Base-by-base conservation (phyloP, 139 green algal genomes). In the Chlamydomonas sp. region DNA sequence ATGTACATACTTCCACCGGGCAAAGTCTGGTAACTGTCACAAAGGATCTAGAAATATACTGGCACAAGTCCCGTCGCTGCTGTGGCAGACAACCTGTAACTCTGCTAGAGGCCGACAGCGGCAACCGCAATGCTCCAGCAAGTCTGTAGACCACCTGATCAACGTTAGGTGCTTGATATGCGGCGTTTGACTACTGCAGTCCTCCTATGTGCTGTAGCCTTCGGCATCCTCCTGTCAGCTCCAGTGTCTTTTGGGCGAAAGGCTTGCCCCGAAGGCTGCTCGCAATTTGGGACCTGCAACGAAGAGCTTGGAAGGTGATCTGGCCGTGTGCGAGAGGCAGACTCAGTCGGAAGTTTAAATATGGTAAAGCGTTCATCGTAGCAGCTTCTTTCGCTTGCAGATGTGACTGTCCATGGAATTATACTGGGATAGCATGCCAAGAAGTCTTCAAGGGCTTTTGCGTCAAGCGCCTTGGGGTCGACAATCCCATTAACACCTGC, bases 361-460 rank as follows among this genome's bases (percentile, higher is more conserved):
- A 10, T 59, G 73, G 1, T 17, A 15, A 78, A 18, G 7, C 16
- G 59, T 82, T 6, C 3, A 59, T 61, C n/a, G 31, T 49, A 49
- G 31, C 31, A 49, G 31, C 5, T 18, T 3, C 7, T 61, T 0
- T 57, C 62, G 3, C n/a, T 14, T 86, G 58, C 69, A 91, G 88
- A 60, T 91, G 88, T 60, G 88, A 91, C 60, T 91, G 88, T 58
- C 88, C 88, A 1, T 91, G 88, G 88, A 91, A 91, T 69, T 89
- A 89, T 63, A 91, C 88, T 20, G 88, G 88, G 0, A 62, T 64
- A 8, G 17, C 66, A 31, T 91, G 88, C 63, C 49, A 69, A 5
- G 71, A 57, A 31, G 59, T 31, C 4, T 18, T 67, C 18, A n/a
- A 80, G 20, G 88, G 88, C 71, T 91, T 91, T 59, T 91, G 88